Evolutionary conservation across 805 yeast genomes (phyloP), one percentile per base, ranked within the genome.

Genomic region (Metschnikowia kofuensis): DNA sequence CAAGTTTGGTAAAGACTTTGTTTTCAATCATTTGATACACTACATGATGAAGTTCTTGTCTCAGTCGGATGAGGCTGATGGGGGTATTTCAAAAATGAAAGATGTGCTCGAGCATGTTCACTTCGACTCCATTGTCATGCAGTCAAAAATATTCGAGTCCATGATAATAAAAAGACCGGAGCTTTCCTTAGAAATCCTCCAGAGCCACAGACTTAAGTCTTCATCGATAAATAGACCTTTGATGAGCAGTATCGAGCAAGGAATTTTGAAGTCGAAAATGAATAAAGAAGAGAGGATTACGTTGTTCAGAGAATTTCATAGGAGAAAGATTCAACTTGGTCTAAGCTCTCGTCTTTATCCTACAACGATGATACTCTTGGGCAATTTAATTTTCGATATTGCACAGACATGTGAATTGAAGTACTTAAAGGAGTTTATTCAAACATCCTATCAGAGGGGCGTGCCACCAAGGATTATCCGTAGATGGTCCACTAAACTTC

Each of bases 151-250:
- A n/a, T 62, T 59, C 42, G 58, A 61, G 48, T 42, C 55, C 31
- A 55, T 68, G 54, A 65, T 68, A n/a, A 48, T 51, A 29, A 60
- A 57, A 5, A 62, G 64, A 41, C 73, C 74, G 1, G 27, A 21
- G n/a, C 54, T 55, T 14, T 53, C 70, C 2, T 14, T 68, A 28
- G 56, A 56, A 38, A 50, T 70, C 15, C 56, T 69, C n/a, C 47
- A 55, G 1, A 52, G 49, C 28, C 62, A 62, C 54, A 45, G 55
- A 35, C 40, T 57, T 7, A 57, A 54, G 13, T 62, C 64, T 38
- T 48, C 61, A 9, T 35, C 49, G 8, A 48, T 70, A 28, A 51
- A 56, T 11, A 51, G 48, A 40, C 45, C 50, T 16, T 45, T 61
- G 28, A 45, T 62, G 56, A 48, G 49, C 38, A 65, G 53, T 36